Evolutionary conservation across 1,284 basidiomycete species (phyloP).

Genomic region (Ceratorhiza oryzae-sativae): DNA sequence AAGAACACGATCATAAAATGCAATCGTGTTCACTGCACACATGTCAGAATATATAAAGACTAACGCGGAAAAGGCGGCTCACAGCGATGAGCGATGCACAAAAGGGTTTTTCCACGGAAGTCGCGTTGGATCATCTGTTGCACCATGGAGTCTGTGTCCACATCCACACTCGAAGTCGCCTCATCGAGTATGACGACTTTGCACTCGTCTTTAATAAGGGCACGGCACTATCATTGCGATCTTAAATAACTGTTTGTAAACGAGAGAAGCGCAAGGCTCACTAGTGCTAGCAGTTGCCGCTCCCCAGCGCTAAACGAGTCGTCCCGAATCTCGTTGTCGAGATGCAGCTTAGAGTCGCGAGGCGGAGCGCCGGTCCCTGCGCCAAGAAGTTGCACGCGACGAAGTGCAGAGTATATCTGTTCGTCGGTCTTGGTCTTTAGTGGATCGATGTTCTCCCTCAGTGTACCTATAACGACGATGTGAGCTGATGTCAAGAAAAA

Average conservation of each 20-base stretch:
- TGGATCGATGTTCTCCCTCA: conserved; percentile 74
- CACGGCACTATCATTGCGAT: conserved; percentile 50
- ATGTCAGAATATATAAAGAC: neutral
- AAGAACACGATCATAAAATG: conserved; percentile 70
- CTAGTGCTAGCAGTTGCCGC: conserved; percentile 71
- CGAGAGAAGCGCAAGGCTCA: conserved; percentile 68
- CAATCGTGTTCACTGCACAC: conserved; percentile 68
- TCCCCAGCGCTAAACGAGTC: conserved; percentile 83
- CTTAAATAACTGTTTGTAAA: conserved; percentile 73
- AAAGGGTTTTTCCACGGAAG: conserved; percentile 66
- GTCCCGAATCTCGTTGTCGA: conserved; percentile 68
- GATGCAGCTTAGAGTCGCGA: conserved; percentile 50
- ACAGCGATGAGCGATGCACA: conserved; percentile 76
- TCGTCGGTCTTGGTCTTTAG: conserved; percentile 60
- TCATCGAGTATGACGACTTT: conserved; percentile 59
- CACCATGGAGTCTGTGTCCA: conserved; percentile 79
- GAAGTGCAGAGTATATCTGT: conserved; percentile 62
- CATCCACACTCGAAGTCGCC: conserved; percentile 84
- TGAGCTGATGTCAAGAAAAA: neutral
- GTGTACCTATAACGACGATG: conserved; percentile 56
- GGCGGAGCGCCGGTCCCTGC: conserved; percentile 20
- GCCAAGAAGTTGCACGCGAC: conserved; percentile 65
- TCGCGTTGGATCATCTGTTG: conserved; percentile 77
- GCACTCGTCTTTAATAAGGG: conserved; percentile 37
- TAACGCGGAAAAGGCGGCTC: neutral